Base-by-base conservation (phyloP, 75 land plant species). In the Azolla pinnata region DNA sequence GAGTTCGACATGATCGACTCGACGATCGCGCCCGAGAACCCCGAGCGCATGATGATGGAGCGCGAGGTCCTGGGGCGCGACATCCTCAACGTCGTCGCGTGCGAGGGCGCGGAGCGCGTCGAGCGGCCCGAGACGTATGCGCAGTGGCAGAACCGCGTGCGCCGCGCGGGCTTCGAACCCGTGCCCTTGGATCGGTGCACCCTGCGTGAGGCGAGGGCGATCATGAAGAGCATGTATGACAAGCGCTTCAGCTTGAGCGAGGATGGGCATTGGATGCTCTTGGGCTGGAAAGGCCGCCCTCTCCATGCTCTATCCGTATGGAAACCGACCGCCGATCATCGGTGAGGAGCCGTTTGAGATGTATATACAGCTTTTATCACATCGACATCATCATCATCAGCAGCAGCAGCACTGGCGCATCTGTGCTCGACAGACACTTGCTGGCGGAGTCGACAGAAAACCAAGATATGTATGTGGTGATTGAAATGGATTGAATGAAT, bases 41-140 rank as follows among this genome's bases (percentile, higher is more conserved):
- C 58, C 16, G 72, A 77, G 53, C 77, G 93, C 66, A 16, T 63
- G 26, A 17, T 75, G 58, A 60, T 79, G 14, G 93, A 87, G 62
- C 72, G 57, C 42, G 75, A 79, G 4, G 21, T 84, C 2, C 49
- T 75, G 10, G 97, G 86, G 4, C 54, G 78, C 31, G 83, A 84
- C 32, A 78, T 72, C 1, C 44, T 91, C 62, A 91, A 91, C 64
- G 70, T 82, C 4, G 65, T 91, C 16, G 83, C 93, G 0, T 91
- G 97, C 48, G 97, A 91, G 60, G 97, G 88, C 1, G 1, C 59
- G 29, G 84, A 84, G 58, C 77, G 93, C 56, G 61, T 87, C 16
- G 93, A 87, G 44, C 72, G 89, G 60, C 80, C 97, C 2, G 97
- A 91, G 61, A 72, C 93, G 0, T 91, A 87, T 67, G 82, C 71